Percentiles rank a stretch among this genome's conserved stretches.
Conservation (phyloP, 2,329 filamentous ascomycete genomes). For the Colletotrichum liaoningense region DNA sequence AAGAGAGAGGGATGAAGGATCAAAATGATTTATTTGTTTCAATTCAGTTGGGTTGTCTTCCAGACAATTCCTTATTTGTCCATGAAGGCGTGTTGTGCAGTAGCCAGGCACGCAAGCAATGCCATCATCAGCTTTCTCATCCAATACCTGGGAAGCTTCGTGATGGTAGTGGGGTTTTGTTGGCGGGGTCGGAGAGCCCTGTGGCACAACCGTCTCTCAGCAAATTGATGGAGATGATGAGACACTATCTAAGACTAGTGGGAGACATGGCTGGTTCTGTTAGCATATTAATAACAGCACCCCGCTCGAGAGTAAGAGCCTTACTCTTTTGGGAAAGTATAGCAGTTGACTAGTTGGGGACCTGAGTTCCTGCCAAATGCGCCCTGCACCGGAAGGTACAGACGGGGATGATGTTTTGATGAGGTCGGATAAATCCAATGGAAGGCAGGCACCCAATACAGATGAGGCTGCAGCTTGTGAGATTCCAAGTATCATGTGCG, state of each 20-base stretch:
- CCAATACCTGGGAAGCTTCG: constrained; percentile 10
- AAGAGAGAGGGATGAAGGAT: neutral
- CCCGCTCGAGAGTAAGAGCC: neutral
- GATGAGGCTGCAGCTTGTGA: neutral
- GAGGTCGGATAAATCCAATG: too few species aligned
- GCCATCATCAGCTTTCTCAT: constrained; percentile 25
- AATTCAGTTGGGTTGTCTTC: too few species aligned
- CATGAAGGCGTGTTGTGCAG: neutral
- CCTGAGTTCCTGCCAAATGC: too few species aligned
- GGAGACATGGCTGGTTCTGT: neutral
- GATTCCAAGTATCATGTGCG: neutral
- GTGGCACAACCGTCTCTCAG: constrained; percentile 18
- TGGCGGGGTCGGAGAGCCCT: constrained; percentile 13
- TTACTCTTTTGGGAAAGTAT: constrained; percentile 7
- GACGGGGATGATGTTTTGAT: neutral
- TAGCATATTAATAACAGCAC: neutral
- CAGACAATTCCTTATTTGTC: neutral
- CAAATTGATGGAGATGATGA: neutral
- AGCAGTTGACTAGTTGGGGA: constrained; percentile 12
- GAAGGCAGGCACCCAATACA: neutral
- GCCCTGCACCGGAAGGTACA: neutral
- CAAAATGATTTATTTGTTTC: neutral
- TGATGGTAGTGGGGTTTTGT: constrained; percentile 4
- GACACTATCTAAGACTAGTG: neutral
- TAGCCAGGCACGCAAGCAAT: neutral